Evolutionary conservation across 176 grass and related monocot species (phyloP), one percentile per base, ranked within the genome.

Genomic region (Rhynchospora pubera): DNA sequence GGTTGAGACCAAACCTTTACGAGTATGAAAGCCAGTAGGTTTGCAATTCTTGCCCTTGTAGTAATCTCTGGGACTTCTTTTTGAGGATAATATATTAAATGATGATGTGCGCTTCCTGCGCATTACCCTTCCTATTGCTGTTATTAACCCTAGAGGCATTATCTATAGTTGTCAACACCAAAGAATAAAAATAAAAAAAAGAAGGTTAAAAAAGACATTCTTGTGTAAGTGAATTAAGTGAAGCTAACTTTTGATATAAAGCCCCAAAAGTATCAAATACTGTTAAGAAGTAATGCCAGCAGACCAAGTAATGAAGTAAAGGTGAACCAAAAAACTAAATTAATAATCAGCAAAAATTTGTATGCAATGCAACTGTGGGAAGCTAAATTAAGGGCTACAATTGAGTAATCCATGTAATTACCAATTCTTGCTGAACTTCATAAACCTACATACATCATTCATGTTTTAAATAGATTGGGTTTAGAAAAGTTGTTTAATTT

Each of bases 21-120:
- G 94, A 70, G 95, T 97, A 61, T 97, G 94, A 69, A 97, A 97
- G 23, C 92, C 92, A 45, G 92, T 97, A 34, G 92, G 90, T 89
- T 94, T 98, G 92, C 95, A 98, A 64, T 98, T 98, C 85, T 98
- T 98, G 26, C 95, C 95, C 87, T 98, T 94, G 88, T 98, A 94
- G 85, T 98, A 98, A n/a, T 93, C 88, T 79, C 95, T 24, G 7
- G 95, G 92, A 34, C 80, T 92, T 88, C 90, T 61, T 87, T 98
- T 98, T 26, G 95, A 93, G 84, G 95, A n/a, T n/a, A 98, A 86
- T 88, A 98, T 98, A 79, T 56, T 90, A 24, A 98, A 84, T 47
- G 95, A 94, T 15, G 95, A 98, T 13, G 84, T 23, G 45, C 90
- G 86, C 78, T 94, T 98, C 85, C 89, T 88, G 63, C 90, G 85